Percentiles rank a stretch among this genome's conserved stretches.
Evolutionary conservation across 1,139 yeast species (phyloP).

Genomic region (Debaryomyces udenii): DNA sequence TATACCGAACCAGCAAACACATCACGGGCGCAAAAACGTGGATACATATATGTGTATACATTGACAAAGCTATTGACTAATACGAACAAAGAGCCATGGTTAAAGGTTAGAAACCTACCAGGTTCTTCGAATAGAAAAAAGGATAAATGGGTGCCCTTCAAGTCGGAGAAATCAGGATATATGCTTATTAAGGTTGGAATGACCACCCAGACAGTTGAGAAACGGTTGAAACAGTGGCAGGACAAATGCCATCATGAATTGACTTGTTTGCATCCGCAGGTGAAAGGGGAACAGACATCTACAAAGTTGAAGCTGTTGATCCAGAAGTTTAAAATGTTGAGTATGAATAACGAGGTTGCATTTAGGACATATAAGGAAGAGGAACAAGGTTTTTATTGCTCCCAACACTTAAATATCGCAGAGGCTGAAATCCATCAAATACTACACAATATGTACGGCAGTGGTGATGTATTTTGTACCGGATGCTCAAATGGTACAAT

Average conservation of each 20-base stretch:
- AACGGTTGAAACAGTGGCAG: conserved; percentile 57
- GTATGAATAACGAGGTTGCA: conserved; percentile 5
- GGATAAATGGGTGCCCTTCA: conserved; percentile 38
- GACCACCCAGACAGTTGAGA: conserved; percentile 50
- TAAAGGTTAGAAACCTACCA: conserved; percentile 40
- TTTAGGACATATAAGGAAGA: conserved; percentile 17
- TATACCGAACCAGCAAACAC: background rate
- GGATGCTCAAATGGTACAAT: conserved; percentile 28
- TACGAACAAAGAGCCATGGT: conserved; percentile 26
- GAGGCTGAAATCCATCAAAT: conserved; percentile 46
- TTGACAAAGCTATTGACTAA: conserved; percentile 39
- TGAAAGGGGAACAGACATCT: background rate
- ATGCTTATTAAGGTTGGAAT: conserved; percentile 58
- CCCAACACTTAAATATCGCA: conserved; percentile 29
- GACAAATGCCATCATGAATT: conserved; percentile 53
- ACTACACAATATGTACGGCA: conserved; percentile 41
- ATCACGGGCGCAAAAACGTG: conserved; percentile 20
- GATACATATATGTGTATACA: conserved; percentile 59
- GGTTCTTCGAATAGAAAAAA: conserved; percentile 21
- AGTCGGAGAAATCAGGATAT: conserved; percentile 39
- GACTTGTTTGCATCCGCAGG: conserved; percentile 34
- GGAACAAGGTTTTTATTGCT: conserved; percentile 38
- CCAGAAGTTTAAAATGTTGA: conserved; percentile 14
- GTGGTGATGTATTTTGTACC: conserved; percentile 46
- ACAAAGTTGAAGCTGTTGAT: conserved; percentile 14